Base-by-base conservation (phyloP, 768 basidiomycete species). In the Boletus rufocinnamomeus region DNA sequence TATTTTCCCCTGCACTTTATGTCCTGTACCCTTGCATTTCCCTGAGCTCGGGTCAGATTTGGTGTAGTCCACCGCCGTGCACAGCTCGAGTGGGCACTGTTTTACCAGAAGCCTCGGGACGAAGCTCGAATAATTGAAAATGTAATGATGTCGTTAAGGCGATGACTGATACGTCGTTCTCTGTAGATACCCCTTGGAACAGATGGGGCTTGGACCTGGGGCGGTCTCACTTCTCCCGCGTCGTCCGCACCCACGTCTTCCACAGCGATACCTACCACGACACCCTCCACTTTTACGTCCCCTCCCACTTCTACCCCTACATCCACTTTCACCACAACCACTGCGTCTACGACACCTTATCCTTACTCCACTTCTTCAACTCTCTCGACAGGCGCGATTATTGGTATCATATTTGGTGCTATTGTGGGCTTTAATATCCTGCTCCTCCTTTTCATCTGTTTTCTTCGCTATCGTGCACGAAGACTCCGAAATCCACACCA, bases 141-240 rank as follows among this genome's bases (percentile, higher is more conserved):
- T 61, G 59, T 19, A 58, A 60, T 56, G 58, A 56, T 28, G 54
- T 59, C 32, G 56, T 57, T 46, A 11, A 7, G 47, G 47, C 30
- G 25, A 35, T 61, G 50, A 38, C 63, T 71, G 54, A 71, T 43
- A 27, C 2, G n/a, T 54, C 52, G 21, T 27, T 50, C 25, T 35
- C 50, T 57, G 8, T 54, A 92, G 90, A 91, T 93, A 64, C 91
- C 91, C 32, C 76, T 93, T 32, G 87, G 84, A 46, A 74, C 84
- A 3, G 65, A 78, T 56, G 76, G 77, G 34, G 77, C 83, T 11
- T 93, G 85, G 82, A 84, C 82, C 14, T 93, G 82, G 64, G 91
- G 91, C 63, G 91, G 91, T 37, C 76, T 83, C n/a, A 83, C 87
- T 37, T 74, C 85, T 34, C 88, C 89, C n/a, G 74, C 82, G 9